phyloP scores from a whole-genome alignment of 2,329 filamentous ascomycete genomes.

The Gyromitra esculenta region DNA sequence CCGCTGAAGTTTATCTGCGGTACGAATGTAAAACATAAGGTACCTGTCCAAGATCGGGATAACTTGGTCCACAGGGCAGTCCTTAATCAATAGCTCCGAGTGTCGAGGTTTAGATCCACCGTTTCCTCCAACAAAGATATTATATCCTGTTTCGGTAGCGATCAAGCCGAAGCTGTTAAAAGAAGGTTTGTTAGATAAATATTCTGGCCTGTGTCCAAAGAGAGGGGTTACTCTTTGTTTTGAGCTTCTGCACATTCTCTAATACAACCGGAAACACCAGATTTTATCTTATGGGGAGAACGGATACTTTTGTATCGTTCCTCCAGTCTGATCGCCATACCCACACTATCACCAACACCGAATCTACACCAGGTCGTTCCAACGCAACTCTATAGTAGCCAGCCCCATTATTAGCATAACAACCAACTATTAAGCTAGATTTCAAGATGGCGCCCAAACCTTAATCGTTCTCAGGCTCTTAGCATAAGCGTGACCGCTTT shows the following conservation, averaged over 20 bases:
- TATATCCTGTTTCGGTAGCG: constrained; percentile 91
- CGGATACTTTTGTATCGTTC: constrained; percentile 92
- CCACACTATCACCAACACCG: constrained; percentile 88
- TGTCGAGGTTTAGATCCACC: constrained; percentile 86
- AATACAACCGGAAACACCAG: constrained; percentile 89
- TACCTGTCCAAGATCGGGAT: constrained; percentile 87
- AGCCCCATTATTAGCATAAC: constrained; percentile 1
- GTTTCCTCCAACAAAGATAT: constrained; percentile 89
- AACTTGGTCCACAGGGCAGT: constrained; percentile 83
- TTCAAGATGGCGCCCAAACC: constrained; percentile 56
- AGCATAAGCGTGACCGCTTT: constrained; percentile 89
- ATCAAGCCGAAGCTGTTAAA: constrained; percentile 79
- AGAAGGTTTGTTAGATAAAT: constrained; percentile 33
- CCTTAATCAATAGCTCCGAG: constrained; percentile 83
- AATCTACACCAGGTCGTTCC: constrained; percentile 91
- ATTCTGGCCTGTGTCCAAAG: background rate
- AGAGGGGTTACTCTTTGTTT: constrained; percentile 77
- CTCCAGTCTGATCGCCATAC: constrained; percentile 86
- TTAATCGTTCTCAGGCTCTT: constrained; percentile 90
- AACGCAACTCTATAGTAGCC: constrained; percentile 73
- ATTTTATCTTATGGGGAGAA: constrained; percentile 90
- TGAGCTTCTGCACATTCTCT: constrained; percentile 92
- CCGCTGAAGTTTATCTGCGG: constrained; percentile 86
- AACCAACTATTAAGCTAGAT: background rate
- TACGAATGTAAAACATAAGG: constrained; percentile 92